phyloP scores from a whole-genome alignment of 2,329 filamentous ascomycete species.

The Penicillium verrucosum region DNA sequence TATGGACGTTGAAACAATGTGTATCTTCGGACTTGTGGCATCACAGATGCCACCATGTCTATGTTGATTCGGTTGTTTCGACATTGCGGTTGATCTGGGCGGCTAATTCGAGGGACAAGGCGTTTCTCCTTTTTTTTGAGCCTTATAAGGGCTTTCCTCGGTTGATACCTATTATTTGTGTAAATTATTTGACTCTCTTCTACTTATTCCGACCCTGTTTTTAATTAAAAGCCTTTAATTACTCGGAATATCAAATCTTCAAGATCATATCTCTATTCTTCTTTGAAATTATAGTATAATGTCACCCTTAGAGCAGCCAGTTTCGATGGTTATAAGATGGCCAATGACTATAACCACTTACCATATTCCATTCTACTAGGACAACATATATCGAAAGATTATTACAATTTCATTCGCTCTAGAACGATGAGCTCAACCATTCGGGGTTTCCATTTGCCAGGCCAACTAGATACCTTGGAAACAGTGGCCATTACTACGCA shows the following conservation, averaged over 20 bases:
- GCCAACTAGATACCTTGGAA: no score
- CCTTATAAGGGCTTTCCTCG: neutral
- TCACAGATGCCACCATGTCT: neutral
- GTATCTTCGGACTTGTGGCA: neutral
- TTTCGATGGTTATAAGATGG: no score
- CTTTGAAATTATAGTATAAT: no score
- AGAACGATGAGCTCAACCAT: no score
- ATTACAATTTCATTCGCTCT: no score
- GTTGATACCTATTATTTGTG: slow-evolving; percentile 7
- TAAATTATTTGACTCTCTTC: neutral
- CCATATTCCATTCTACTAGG: no score
- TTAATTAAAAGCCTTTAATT: neutral
- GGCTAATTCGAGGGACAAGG: neutral
- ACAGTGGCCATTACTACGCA: no score
- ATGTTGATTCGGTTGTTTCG: neutral
- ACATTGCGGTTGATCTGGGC: neutral
- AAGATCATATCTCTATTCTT: no score
- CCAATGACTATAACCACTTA: no score
- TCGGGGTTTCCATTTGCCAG: no score
- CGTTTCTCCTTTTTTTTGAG: neutral
- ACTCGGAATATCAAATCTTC: neutral
- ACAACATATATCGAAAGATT: no score
- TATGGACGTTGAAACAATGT: neutral
- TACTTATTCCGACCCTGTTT: neutral
- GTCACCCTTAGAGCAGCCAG: no score